Conservation (phyloP, 257 asterid species). For the Scutellaria baicalensis region DNA sequence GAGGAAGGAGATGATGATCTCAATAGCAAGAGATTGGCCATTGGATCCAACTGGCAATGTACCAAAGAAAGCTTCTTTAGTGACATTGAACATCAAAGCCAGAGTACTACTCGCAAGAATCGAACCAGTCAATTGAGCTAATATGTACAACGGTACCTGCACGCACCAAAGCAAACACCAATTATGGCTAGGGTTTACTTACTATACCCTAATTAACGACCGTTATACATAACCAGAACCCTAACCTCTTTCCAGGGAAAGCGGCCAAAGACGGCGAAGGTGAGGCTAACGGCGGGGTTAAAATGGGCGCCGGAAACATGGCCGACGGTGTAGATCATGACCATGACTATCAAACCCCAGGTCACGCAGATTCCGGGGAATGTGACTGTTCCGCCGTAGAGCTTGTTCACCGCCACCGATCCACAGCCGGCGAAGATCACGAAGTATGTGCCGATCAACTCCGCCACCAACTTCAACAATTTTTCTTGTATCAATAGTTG, state of each 20-base stretch:
- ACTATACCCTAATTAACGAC: not conserved
- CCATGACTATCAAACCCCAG: slow-evolving; percentile 80
- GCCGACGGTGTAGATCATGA: slow-evolving; percentile 60
- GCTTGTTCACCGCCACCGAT: slow-evolving; percentile 45
- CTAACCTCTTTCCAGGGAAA: slow-evolving; percentile 67
- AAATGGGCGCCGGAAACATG: slow-evolving; percentile 91
- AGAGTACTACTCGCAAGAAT: slow-evolving; percentile 55
- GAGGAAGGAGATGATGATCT: slow-evolving; percentile 63
- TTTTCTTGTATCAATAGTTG: not conserved
- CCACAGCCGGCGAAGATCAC: slow-evolving; percentile 79
- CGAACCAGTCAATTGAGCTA: slow-evolving; percentile 55
- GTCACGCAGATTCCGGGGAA: slow-evolving; percentile 66
- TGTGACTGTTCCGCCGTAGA: slow-evolving; percentile 42
- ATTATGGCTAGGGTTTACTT: not conserved
- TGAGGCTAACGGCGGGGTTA: slow-evolving; percentile 70
- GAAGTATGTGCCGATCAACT: slow-evolving; percentile 57
- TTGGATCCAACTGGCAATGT: slow-evolving; percentile 57
- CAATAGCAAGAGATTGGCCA: slow-evolving; percentile 55
- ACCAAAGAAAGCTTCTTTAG: slow-evolving; percentile 51
- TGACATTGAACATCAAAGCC: slow-evolving; percentile 38
- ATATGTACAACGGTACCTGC: slow-evolving; percentile 54
- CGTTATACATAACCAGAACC: no score
- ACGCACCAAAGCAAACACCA: not conserved
- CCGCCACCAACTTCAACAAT: slow-evolving; percentile 51
- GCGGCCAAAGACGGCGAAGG: slow-evolving; percentile 44